These are phyloP conservation scores for Coniella vitis DNA, from an alignment of 2,329 filamentous ascomycete species.

Conservation along the genomic window DNA sequence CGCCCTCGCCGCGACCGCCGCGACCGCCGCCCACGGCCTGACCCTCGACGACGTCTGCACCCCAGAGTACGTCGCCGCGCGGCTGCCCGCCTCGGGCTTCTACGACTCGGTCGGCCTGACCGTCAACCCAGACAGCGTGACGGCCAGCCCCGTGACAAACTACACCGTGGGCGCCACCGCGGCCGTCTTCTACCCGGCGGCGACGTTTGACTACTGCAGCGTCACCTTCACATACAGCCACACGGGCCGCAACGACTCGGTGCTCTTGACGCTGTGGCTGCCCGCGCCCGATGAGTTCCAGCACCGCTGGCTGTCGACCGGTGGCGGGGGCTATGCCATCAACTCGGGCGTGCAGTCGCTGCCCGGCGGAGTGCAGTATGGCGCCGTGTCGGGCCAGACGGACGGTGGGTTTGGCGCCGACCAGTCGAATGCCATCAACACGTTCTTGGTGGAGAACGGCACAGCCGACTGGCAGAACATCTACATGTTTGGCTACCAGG, in stretches of 20 bases:
- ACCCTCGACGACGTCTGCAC: conserved; percentile 37
- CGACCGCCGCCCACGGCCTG: background rate
- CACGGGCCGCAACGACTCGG: conserved; percentile 23
- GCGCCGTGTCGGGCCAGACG: conserved; percentile 41
- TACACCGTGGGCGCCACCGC: conserved; percentile 22
- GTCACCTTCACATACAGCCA: conserved; percentile 30
- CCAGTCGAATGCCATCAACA: conserved; percentile 28
- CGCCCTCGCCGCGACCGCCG: conserved; percentile 18
- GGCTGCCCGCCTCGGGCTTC: conserved; percentile 26
- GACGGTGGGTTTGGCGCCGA: conserved; percentile 44
- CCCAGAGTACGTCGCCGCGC: conserved; percentile 32
- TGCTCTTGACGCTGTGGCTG: conserved; percentile 29
- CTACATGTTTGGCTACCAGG: conserved; percentile 46
- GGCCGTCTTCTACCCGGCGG: conserved; percentile 19
- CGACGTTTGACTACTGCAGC: conserved; percentile 29
- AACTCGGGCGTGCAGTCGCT: conserved; percentile 27
- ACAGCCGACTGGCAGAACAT: conserved; percentile 43
- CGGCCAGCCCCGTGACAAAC: conserved; percentile 29
- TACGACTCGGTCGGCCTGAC: conserved; percentile 6
- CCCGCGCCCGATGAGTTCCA: conserved; percentile 35
- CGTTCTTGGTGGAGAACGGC: conserved; percentile 39
- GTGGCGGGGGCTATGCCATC: conserved; percentile 40
- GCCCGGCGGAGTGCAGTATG: conserved; percentile 36
- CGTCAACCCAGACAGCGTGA: conserved; percentile 27
- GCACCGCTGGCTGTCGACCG: conserved; percentile 39